Percentiles rank a stretch among this genome's conserved stretches.
phyloP scores from a whole-genome alignment of 192 early-diverging fungal genomes.

The Coemansia sp. region DNA sequence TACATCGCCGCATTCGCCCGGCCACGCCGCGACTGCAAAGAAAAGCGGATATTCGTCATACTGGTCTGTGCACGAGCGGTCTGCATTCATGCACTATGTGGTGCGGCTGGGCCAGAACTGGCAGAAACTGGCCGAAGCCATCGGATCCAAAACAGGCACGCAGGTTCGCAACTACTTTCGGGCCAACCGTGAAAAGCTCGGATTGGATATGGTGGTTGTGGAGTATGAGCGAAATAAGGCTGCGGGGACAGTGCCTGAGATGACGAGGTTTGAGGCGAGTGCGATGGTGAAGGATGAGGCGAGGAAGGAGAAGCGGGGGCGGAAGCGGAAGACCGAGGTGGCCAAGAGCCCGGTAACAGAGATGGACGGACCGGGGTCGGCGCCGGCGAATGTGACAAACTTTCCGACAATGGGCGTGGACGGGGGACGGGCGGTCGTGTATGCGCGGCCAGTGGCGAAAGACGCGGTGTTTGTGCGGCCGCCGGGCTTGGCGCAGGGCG shows the following conservation, averaged over 20 bases:
- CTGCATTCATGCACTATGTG: slow-evolving; percentile 66
- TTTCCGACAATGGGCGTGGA: slow-evolving; percentile 48
- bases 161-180: slow-evolving; percentile 84
- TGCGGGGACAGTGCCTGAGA: slow-evolving; percentile 25
- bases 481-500: neutral
- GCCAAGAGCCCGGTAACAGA: slow-evolving; percentile 3
- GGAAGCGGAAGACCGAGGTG: slow-evolving; percentile 42
- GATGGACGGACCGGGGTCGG: slow-evolving; percentile 13
- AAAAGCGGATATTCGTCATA: slow-evolving; percentile 71
- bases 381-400: slow-evolving; percentile 29
- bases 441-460: slow-evolving; percentile 12
- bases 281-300: slow-evolving; percentile 10
- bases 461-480: neutral
- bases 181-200: slow-evolving; percentile 57
- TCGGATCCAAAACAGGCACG: slow-evolving; percentile 75
- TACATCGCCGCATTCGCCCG: slow-evolving; percentile 10
- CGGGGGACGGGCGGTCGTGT: slow-evolving; percentile 40
- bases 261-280: slow-evolving; percentile 17
- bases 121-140: slow-evolving; percentile 66
- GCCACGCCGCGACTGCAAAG: slow-evolving; percentile 22
- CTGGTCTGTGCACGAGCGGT: slow-evolving; percentile 81
- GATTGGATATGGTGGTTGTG: slow-evolving; percentile 47
- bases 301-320: slow-evolving; percentile 35
- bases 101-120: slow-evolving; percentile 69
- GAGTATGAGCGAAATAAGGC: slow-evolving; percentile 40